These are phyloP conservation scores for Alternaria brassicae DNA, from an alignment of 2,329 filamentous ascomycete species.

Conservation along the genomic window DNA sequence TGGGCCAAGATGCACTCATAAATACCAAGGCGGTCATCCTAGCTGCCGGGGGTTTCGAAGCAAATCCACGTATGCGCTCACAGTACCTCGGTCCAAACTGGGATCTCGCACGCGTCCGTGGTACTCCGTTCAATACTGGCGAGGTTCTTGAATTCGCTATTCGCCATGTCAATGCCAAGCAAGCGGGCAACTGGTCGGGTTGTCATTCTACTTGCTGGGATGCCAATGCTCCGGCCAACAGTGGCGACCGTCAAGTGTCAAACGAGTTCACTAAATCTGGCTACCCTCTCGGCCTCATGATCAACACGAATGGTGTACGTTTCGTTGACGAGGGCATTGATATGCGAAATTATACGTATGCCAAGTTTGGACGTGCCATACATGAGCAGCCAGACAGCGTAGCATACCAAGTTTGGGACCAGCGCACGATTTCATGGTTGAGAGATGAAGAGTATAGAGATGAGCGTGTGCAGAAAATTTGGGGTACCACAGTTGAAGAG, in stretches of 20 bases:
- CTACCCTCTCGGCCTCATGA: slow-evolving; percentile 70
- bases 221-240: slow-evolving; percentile 62
- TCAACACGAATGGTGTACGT: slow-evolving; percentile 65
- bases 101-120: slow-evolving; percentile 68
- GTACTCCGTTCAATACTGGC: slow-evolving; percentile 70
- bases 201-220: slow-evolving; percentile 73
- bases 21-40: slow-evolving; percentile 57
- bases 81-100: slow-evolving; percentile 66
- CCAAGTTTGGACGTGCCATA: slow-evolving; percentile 69
- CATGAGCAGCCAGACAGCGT: slow-evolving; percentile 64
- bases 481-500: slow-evolving; percentile 60
- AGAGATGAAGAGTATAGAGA: slow-evolving; percentile 68
- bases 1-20: slow-evolving; percentile 38
- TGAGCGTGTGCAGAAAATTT: slow-evolving; percentile 63
- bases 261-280: slow-evolving; percentile 75
- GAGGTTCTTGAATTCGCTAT: slow-evolving; percentile 64
- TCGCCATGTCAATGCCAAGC: slow-evolving; percentile 58
- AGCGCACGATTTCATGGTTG: slow-evolving; percentile 60
- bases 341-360: slow-evolving; percentile 72
- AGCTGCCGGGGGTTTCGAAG: slow-evolving; percentile 70
- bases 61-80: slow-evolving; percentile 63
- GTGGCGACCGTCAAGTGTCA: slow-evolving; percentile 65
- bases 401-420: slow-evolving; percentile 72
- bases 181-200: slow-evolving; percentile 67
- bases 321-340: slow-evolving; percentile 74